Evolutionary conservation across 1,139 yeast genomes (phyloP).

Genomic region (Kurtzmaniella quercitrusa): DNA sequence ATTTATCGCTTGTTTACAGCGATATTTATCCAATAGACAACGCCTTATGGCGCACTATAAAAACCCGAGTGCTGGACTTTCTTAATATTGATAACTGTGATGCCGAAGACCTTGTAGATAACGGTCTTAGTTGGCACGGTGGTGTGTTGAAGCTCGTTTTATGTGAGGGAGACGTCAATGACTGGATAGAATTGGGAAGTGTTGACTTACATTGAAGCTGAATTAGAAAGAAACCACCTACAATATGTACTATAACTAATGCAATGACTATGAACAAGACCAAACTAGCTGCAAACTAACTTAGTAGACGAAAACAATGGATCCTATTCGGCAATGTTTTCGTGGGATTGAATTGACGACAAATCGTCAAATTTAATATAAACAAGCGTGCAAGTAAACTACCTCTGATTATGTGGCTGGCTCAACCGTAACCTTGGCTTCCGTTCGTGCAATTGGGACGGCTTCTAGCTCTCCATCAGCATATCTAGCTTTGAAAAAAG

Average conservation of each 20-base stretch:
- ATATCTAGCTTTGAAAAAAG: slow-evolving; percentile 76
- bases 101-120: slow-evolving; percentile 30
- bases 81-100: slow-evolving; percentile 51
- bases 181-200: slow-evolving; percentile 68
- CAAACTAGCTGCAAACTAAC: neutral
- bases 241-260: slow-evolving; percentile 1
- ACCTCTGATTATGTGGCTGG: neutral
- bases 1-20: slow-evolving; percentile 69
- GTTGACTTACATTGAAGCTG: slow-evolving; percentile 36
- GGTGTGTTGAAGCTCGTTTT: slow-evolving; percentile 67
- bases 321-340: no score
- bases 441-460: slow-evolving; percentile 21
- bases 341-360: no score
- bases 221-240: neutral
- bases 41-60: slow-evolving; percentile 64
- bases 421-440: neutral
- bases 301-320: no score
- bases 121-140: slow-evolving; percentile 54
- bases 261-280: slow-evolving; percentile 2
- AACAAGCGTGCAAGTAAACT: neutral
- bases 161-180: slow-evolving; percentile 72
- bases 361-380: neutral
- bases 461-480: slow-evolving; percentile 44
- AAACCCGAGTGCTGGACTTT: slow-evolving; percentile 66
- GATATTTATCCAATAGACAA: slow-evolving; percentile 64